Conservation (phyloP, 495 filamentous ascomycete genomes). For the Penicillium dipodomyicola region DNA sequence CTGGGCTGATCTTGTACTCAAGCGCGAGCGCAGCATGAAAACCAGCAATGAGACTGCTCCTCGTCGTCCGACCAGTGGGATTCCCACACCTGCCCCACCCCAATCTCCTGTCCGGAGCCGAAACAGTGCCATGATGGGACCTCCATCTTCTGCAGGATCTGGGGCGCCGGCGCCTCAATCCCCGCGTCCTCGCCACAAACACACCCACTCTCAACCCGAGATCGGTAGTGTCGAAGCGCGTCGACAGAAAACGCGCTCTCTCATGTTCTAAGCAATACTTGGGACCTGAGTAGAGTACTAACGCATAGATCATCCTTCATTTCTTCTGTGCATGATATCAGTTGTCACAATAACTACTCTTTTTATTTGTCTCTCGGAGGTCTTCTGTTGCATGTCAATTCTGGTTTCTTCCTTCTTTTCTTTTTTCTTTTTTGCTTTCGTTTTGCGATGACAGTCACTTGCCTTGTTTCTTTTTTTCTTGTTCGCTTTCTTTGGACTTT, state of each 20-base stretch:
- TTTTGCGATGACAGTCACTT: slow-evolving; percentile 8
- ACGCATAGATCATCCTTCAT: slow-evolving; percentile 18
- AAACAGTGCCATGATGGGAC: slow-evolving; percentile 20
- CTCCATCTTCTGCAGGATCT: slow-evolving; percentile 32
- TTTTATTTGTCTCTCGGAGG: slow-evolving; percentile 20
- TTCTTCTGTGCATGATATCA: slow-evolving; percentile 33
- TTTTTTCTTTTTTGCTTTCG: slow-evolving; percentile 1
- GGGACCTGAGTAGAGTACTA: slow-evolving; percentile 8
- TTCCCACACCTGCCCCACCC: slow-evolving; percentile 8
- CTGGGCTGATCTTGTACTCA: slow-evolving; percentile 87
- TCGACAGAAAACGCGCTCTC: slow-evolving; percentile 45
- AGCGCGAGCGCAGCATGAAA: slow-evolving; percentile 41
- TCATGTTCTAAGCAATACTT: slow-evolving; percentile 36
- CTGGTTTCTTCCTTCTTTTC: not conserved
- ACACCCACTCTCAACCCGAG: slow-evolving; percentile 47
- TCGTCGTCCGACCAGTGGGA: slow-evolving; percentile 25
- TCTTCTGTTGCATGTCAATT: slow-evolving; percentile 9
- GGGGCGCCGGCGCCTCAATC: slow-evolving; percentile 30
- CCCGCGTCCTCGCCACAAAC: slow-evolving; percentile 38
- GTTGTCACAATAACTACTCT: slow-evolving; percentile 31
- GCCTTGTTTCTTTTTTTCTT: not conserved
- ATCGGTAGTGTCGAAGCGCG: slow-evolving; percentile 38
- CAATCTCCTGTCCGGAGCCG: slow-evolving; percentile 30
- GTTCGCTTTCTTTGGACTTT: slow-evolving; percentile 10
- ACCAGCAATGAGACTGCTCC: slow-evolving; percentile 33